Conservation (phyloP, 345 rosid genomes). For the Lenwebbia sp. region DNA sequence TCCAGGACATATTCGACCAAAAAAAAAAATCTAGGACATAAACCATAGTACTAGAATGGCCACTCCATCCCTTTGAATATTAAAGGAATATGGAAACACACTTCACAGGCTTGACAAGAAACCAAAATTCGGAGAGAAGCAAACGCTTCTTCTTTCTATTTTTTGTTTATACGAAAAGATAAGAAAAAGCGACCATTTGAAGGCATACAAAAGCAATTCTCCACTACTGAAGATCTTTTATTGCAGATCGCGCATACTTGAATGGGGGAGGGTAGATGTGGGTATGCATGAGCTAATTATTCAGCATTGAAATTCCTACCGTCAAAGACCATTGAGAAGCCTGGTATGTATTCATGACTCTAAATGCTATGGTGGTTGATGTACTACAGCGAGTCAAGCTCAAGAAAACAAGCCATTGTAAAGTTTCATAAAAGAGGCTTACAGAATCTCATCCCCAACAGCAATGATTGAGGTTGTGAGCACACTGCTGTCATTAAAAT, state of each 20-base stretch:
- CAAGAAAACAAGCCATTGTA: background rate
- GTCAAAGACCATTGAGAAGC: background rate
- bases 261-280: background rate
- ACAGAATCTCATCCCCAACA: constrained; percentile 99
- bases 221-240: background rate
- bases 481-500: constrained; percentile 30
- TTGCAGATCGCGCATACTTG: background rate
- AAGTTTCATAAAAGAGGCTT: constrained; percentile 34
- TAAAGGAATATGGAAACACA: background rate
- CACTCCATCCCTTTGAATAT: background rate
- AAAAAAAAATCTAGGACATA: background rate
- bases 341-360: background rate
- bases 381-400: background rate
- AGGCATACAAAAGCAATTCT: background rate
- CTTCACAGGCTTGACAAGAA: background rate
- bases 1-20: background rate
- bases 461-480: constrained; percentile 59
- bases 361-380: background rate
- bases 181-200: background rate
- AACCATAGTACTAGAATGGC: background rate
- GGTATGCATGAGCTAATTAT: background rate
- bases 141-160: background rate
- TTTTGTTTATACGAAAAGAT: background rate
- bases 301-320: background rate
- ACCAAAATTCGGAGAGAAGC: background rate